phyloP scores from a whole-genome alignment of 805 yeast genomes.

The Diddensiella transvaalensis region DNA sequence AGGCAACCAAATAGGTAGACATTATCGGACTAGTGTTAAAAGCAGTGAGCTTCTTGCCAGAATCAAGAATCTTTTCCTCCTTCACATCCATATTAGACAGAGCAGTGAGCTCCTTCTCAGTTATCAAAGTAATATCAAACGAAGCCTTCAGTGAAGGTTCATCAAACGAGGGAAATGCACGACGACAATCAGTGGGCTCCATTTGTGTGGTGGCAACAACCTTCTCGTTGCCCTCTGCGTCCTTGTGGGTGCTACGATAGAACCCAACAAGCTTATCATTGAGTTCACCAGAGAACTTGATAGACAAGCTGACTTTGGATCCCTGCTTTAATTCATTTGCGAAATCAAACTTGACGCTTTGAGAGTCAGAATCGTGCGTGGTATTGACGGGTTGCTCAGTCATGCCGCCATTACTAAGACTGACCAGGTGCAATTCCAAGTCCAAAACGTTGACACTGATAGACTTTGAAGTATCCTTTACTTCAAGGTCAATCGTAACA shows the following conservation, averaged over 20 bases:
- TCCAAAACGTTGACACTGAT: slow-evolving; percentile 61
- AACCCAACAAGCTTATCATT: slow-evolving; percentile 73
- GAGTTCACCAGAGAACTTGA: slow-evolving; percentile 53
- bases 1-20: slow-evolving; percentile 74
- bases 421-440: slow-evolving; percentile 51
- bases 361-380: slow-evolving; percentile 48
- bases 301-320: slow-evolving; percentile 52
- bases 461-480: slow-evolving; percentile 40
- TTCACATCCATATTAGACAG: slow-evolving; percentile 66
- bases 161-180: slow-evolving; percentile 75
- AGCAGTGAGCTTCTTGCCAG: slow-evolving; percentile 43
- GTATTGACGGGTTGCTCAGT: slow-evolving; percentile 31
- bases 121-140: slow-evolving; percentile 54
- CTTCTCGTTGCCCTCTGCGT: slow-evolving; percentile 49
- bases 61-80: slow-evolving; percentile 36
- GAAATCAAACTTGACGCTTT: slow-evolving; percentile 61
- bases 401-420: slow-evolving; percentile 34
- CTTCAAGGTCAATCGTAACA: slow-evolving; percentile 43
- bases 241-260: slow-evolving; percentile 59
- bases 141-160: slow-evolving; percentile 69
- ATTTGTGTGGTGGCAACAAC: slow-evolving; percentile 65
- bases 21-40: slow-evolving; percentile 67
- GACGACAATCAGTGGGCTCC: slow-evolving; percentile 75
- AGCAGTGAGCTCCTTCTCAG: slow-evolving; percentile 51
- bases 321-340: slow-evolving; percentile 37